Evolutionary conservation across 1,284 basidiomycete genomes (phyloP).

Genomic region (Irpex sp.): DNA sequence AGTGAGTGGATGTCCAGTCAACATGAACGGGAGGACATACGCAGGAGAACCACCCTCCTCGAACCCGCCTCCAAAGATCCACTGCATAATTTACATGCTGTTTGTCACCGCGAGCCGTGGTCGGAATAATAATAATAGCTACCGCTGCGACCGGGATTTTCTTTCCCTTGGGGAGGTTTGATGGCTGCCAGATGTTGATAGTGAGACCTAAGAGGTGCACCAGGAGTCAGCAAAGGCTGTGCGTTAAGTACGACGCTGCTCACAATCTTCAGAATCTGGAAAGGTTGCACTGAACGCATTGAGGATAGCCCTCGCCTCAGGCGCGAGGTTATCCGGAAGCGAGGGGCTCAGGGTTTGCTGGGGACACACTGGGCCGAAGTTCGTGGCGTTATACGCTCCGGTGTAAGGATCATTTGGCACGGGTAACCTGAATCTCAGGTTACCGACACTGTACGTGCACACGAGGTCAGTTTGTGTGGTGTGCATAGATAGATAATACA

Average conservation of each 20-base stretch:
- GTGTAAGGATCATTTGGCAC: conserved; percentile 4
- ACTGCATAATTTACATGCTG: conserved; percentile 23
- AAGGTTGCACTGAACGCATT: not conserved
- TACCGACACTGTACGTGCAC: not conserved
- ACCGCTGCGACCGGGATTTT: conserved; percentile 53
- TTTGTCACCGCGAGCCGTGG: not conserved
- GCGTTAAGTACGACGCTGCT: not conserved
- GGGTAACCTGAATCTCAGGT: not conserved
- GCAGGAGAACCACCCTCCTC: conserved; percentile 1
- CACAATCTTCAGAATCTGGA: not conserved
- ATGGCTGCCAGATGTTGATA: conserved; percentile 49
- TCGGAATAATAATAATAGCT: conserved; percentile 11
- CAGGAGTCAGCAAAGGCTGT: not conserved
- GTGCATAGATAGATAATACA: not conserved
- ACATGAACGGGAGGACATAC: not conserved
- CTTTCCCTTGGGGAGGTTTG: conserved; percentile 27
- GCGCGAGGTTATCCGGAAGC: not conserved
- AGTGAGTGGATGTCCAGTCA: not conserved
- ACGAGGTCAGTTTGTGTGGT: not conserved
- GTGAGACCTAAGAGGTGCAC: conserved; percentile 36
- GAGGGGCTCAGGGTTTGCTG: not conserved
- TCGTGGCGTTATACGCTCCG: not conserved
- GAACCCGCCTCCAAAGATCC: conserved; percentile 36
- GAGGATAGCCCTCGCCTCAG: not conserved
- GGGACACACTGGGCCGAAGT: not conserved